phyloP scores from a whole-genome alignment of 2,329 filamentous ascomycete species.

The Aureobasidium sp. region DNA sequence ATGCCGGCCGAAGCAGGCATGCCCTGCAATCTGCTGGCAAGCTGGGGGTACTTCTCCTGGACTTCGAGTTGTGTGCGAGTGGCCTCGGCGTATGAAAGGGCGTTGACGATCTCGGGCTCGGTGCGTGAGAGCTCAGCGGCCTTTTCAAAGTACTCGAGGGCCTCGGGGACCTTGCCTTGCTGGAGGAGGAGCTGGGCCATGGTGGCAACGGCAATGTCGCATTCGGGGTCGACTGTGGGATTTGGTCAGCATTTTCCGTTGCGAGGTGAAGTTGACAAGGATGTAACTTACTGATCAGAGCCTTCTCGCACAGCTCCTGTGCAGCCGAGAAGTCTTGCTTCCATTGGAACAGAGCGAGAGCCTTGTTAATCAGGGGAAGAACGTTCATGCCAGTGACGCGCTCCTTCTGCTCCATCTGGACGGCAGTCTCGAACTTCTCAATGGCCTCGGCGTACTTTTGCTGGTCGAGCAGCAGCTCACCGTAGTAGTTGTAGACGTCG shows the following conservation, averaged over 20 bases:
- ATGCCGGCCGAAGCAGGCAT: constrained; percentile 30
- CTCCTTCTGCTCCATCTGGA: constrained; percentile 93
- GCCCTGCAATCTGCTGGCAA: constrained; percentile 37
- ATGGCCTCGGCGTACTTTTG: constrained; percentile 92
- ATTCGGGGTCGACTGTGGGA: constrained; percentile 83
- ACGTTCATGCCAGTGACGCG: constrained; percentile 97
- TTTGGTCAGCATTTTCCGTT: constrained; percentile 26
- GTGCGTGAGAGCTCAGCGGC: constrained; percentile 91
- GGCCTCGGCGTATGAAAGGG: constrained; percentile 91
- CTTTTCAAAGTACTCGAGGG: constrained; percentile 92
- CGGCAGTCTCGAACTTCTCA: constrained; percentile 96
- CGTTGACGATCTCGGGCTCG: constrained; percentile 92
- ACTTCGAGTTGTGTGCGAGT: constrained; percentile 87
- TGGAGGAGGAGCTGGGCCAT: constrained; percentile 97
- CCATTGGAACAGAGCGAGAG: constrained; percentile 93
- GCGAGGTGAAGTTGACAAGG: neutral
- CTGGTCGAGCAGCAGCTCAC: constrained; percentile 92
- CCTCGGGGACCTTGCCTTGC: constrained; percentile 93
- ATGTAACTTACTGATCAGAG: constrained; percentile 70
- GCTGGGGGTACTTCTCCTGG: constrained; percentile 45
- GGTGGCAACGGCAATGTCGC: constrained; percentile 95
- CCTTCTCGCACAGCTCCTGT: constrained; percentile 94
- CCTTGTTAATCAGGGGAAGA: constrained; percentile 95
- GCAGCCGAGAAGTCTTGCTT: constrained; percentile 94
- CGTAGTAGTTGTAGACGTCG: constrained; percentile 99